These are phyloP conservation scores for Globomyces sp. DNA, from an alignment of 371 early-diverging fungal species.

Conservation along the genomic window DNA sequence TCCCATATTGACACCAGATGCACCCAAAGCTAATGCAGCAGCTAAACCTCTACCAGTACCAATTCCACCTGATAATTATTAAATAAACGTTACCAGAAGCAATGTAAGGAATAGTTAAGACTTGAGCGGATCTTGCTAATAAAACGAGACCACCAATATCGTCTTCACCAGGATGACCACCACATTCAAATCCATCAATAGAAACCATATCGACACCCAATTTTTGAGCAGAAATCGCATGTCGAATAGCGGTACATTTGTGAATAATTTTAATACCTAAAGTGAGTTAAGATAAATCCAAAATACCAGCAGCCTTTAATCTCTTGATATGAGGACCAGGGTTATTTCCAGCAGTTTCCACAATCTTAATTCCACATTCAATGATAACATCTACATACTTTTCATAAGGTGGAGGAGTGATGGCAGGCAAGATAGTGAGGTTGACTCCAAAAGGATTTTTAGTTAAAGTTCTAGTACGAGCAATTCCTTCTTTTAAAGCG, in stretches of 20 bases:
- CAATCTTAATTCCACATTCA: slow-evolving; percentile 76
- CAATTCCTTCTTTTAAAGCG: slow-evolving; percentile 67
- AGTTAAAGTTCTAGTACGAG: slow-evolving; percentile 71
- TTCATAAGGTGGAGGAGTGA: slow-evolving; percentile 75
- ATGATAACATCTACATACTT: slow-evolving; percentile 71
- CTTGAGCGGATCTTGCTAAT: slow-evolving; percentile 68
- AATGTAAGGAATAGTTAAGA: slow-evolving; percentile 63
- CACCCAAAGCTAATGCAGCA: slow-evolving; percentile 71
- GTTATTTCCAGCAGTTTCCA: slow-evolving; percentile 61
- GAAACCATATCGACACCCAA: slow-evolving; percentile 65
- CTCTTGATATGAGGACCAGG: slow-evolving; percentile 68
- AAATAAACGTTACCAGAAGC: slow-evolving; percentile 45
- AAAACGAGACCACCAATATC: slow-evolving; percentile 71
- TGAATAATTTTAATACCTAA: slow-evolving; percentile 55
- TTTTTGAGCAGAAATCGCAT: slow-evolving; percentile 64
- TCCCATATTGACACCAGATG: slow-evolving; percentile 76
- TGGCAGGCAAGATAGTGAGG: slow-evolving; percentile 51
- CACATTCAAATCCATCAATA: slow-evolving; percentile 81
- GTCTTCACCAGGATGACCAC: slow-evolving; percentile 84
- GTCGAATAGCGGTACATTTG: slow-evolving; percentile 76
- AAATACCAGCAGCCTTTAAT: slow-evolving; percentile 67
- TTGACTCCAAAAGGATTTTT: slow-evolving; percentile 79
- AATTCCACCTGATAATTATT: slow-evolving; percentile 59
- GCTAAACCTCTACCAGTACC: slow-evolving; percentile 70
- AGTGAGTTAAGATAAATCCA: neutral